Conservation (phyloP, 1,284 basidiomycete species). For the Trametes polyzona region DNA sequence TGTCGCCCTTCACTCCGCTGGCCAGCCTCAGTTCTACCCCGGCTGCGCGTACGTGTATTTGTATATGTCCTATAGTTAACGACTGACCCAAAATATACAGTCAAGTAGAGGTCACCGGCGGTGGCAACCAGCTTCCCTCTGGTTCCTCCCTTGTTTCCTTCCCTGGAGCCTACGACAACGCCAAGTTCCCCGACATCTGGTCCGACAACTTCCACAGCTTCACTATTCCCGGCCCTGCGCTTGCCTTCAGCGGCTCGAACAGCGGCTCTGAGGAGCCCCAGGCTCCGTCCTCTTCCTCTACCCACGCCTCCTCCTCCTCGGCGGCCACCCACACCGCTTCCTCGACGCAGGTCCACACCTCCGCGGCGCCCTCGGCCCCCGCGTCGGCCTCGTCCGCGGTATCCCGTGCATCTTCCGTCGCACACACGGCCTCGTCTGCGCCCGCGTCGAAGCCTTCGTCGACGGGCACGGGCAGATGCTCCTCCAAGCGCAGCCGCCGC, state of each 20-base stretch:
- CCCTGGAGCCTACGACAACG: slow-evolving; percentile 32
- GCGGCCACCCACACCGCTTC: slow-evolving; percentile 10
- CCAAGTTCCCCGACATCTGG: slow-evolving; percentile 37
- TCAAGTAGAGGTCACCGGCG: slow-evolving; percentile 41
- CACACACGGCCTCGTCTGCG: slow-evolving; percentile 10
- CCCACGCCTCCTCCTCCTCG: slow-evolving; percentile 21
- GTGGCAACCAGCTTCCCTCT: slow-evolving; percentile 37
- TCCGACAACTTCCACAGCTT: slow-evolving; percentile 32
- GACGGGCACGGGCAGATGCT: slow-evolving; percentile 30
- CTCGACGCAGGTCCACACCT: slow-evolving; percentile 12
- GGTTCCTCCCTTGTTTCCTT: slow-evolving; percentile 29
- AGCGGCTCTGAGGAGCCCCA: slow-evolving; percentile 16
- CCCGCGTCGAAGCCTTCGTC: slow-evolving; percentile 25
- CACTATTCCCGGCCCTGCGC: slow-evolving; percentile 34
- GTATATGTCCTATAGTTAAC: neutral
- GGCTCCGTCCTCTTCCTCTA: slow-evolving; percentile 13
- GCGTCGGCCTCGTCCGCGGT: slow-evolving; percentile 18
- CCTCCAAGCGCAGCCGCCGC: slow-evolving; percentile 22
- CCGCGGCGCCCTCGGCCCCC: slow-evolving; percentile 16
- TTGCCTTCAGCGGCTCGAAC: slow-evolving; percentile 25
- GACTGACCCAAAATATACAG: slow-evolving; percentile 30
- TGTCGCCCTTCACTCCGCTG: slow-evolving; percentile 36
- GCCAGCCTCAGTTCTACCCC: slow-evolving; percentile 36
- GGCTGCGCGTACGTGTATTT: slow-evolving; percentile 35
- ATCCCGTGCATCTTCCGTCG: slow-evolving; percentile 5